phyloP scores from a whole-genome alignment of 371 early-diverging fungal genomes.

The Haplosporangium sp. region DNA sequence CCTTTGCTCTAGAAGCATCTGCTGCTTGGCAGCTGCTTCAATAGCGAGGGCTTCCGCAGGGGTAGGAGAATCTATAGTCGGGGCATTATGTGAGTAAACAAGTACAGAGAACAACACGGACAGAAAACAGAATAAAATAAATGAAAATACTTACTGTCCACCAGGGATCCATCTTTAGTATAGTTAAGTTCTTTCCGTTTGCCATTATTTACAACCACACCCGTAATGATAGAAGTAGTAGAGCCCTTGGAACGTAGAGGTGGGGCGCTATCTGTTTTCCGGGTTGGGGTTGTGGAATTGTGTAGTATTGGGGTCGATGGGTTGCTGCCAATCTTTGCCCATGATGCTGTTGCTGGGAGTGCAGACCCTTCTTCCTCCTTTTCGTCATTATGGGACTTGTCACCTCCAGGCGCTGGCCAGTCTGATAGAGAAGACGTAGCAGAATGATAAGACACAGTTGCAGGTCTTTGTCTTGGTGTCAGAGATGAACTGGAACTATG shows the following conservation, averaged over 20 bases:
- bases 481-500: constrained; percentile 35
- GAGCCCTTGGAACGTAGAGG: constrained; percentile 49
- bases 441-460: constrained; percentile 46
- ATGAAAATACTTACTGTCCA: constrained; percentile 22
- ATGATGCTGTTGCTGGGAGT: constrained; percentile 74
- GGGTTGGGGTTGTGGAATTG: constrained; percentile 32
- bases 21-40: constrained; percentile 66
- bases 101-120: neutral
- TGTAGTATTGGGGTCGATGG: constrained; percentile 64
- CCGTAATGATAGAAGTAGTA: constrained; percentile 62
- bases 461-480: constrained; percentile 50
- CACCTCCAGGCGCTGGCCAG: constrained; percentile 55
- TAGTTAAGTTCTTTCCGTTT: constrained; percentile 36
- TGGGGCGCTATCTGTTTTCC: constrained; percentile 19
- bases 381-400: constrained; percentile 20
- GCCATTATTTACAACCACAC: constrained; percentile 52
- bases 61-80: constrained; percentile 26
- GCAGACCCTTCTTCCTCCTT: constrained; percentile 59
- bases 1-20: constrained; percentile 46
- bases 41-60: constrained; percentile 58
- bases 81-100: neutral
- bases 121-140: neutral
- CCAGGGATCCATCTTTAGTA: constrained; percentile 27
- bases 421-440: constrained; percentile 55
- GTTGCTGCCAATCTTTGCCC: constrained; percentile 66